Base-by-base conservation (phyloP, 345 rosid species). In the Rubroshorea leprosula region DNA sequence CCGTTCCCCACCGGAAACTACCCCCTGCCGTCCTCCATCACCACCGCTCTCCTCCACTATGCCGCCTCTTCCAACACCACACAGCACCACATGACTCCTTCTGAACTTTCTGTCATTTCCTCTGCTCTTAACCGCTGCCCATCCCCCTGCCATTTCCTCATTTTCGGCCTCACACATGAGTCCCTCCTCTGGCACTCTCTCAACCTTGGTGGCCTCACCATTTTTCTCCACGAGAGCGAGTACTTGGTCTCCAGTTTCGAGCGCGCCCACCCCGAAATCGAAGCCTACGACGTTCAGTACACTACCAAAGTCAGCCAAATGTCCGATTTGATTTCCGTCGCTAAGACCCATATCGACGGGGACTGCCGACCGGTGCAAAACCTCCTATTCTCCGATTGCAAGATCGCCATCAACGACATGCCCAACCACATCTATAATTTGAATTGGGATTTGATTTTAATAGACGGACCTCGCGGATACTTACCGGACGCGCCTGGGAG, bases 291-390 rank as follows among this genome's bases (percentile, higher is more conserved):
- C 29, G 69, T 89, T 25, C 84, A 76, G 23, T 92, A 64, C 86
- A 74, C 85, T 6, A 84, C 96, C n/a, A 85, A 70, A 64, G 95
- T 85, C 12, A 74, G 72, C 46, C 82, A 89, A 44, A 76, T 69
- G 74, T 2, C 46, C 1, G 59, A 64, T 22, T 79, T 85, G 44
- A 58, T 92, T 5, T 31, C 64, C 3, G 49, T 45, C 6, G 78
- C 84, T 0, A 78, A 61, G 59, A 62, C 71, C 18, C 83, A 67
- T 49, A 63, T 64, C 23, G 18, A 43, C 10, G 57, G 51, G 41
- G 95, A 92, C 22, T 92, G 98, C 63, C 57, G 77, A 55, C 98
- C 97, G 1, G 89, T 86, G n/a, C 98, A 89, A 74, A 89, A 92
- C 65, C 80, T 92, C 1, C 50, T 92, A 20, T 92, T 84, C 76